Evolutionary conservation across 2,329 filamentous ascomycete genomes (phyloP).

Genomic region (Westerdykella sp.): DNA sequence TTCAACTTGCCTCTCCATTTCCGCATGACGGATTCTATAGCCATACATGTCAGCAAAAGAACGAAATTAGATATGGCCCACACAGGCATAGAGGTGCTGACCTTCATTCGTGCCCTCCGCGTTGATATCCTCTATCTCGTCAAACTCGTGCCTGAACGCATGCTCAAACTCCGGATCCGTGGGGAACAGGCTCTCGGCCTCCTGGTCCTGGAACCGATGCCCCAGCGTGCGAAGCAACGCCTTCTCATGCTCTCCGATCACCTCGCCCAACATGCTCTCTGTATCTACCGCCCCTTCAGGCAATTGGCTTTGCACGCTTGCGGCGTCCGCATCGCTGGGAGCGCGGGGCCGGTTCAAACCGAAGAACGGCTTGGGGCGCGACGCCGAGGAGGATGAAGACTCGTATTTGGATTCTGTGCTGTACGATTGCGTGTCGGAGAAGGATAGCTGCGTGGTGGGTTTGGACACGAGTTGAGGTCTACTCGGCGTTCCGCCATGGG

Average conservation of each 20-base stretch:
- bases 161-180: constrained; percentile 49
- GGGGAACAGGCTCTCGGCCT: constrained; percentile 51
- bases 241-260: constrained; percentile 57
- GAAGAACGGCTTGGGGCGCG: constrained; percentile 36
- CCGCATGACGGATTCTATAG: constrained; percentile 48
- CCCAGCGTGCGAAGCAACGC: constrained; percentile 63
- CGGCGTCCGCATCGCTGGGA: constrained; percentile 54
- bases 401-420: constrained; percentile 46
- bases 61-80: constrained; percentile 7
- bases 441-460: constrained; percentile 78
- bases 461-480: constrained; percentile 49
- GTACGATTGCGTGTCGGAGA: constrained; percentile 70
- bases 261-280: constrained; percentile 73
- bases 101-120: constrained; percentile 53
- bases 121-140: constrained; percentile 59
- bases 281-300: constrained; percentile 65
- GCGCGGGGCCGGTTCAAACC: constrained; percentile 38
- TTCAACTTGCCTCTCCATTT: constrained; percentile 91
- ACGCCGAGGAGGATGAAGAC: constrained; percentile 24
- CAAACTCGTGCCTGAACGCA: constrained; percentile 72
- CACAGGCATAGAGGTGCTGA: constrained; percentile 39
- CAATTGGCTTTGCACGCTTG: constrained; percentile 61
- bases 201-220: constrained; percentile 47
- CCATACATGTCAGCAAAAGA: constrained; percentile 22
- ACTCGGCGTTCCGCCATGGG: constrained; percentile 37